Percentiles rank a stretch among this genome's conserved stretches.
phyloP scores from a whole-genome alignment of 2,329 filamentous ascomycete species.

The Phialophora verrucosa region DNA sequence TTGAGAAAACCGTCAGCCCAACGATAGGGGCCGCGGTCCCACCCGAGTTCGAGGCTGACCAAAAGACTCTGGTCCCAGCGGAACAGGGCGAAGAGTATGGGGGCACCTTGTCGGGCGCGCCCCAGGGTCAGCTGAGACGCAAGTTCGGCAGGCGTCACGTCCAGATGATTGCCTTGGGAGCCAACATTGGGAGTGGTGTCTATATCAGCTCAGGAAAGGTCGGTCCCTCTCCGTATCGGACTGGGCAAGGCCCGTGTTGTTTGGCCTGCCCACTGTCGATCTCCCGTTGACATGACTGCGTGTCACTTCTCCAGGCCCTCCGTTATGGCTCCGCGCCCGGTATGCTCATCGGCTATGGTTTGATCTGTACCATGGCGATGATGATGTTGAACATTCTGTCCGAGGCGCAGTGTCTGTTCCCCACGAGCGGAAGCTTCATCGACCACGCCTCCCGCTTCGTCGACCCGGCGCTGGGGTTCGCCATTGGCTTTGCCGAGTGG shows the following conservation, averaged over 20 bases:
- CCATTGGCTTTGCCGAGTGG: slow-evolving; percentile 37
- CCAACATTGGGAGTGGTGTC: slow-evolving; percentile 63
- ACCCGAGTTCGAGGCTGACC: too few relatives aligned
- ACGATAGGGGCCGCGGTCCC: too few relatives aligned
- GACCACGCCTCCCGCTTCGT: slow-evolving; percentile 71
- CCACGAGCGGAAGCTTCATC: slow-evolving; percentile 63
- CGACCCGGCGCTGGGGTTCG: slow-evolving; percentile 53
- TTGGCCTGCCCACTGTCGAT: background rate
- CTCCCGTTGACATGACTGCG: background rate
- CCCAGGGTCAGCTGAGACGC: slow-evolving; percentile 41
- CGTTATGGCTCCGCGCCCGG: background rate
- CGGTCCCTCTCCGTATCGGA: background rate
- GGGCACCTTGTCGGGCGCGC: background rate
- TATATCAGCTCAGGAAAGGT: slow-evolving; percentile 59
- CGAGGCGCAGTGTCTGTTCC: background rate
- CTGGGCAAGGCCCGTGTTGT: too few relatives aligned
- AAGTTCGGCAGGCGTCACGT: slow-evolving; percentile 59
- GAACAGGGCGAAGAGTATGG: too few relatives aligned
- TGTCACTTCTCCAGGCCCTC: background rate
- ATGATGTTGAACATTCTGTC: slow-evolving; percentile 2
- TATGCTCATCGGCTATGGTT: slow-evolving; percentile 3
- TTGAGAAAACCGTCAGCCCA: too few relatives aligned
- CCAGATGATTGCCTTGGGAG: slow-evolving; percentile 65
- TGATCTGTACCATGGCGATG: background rate
- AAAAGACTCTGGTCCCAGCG: too few relatives aligned